A percentile compares a stretch with the other conserved stretches of the same genome.
phyloP scores from a whole-genome alignment of 768 basidiomycete genomes.

The Boletus tylopilopsis region DNA sequence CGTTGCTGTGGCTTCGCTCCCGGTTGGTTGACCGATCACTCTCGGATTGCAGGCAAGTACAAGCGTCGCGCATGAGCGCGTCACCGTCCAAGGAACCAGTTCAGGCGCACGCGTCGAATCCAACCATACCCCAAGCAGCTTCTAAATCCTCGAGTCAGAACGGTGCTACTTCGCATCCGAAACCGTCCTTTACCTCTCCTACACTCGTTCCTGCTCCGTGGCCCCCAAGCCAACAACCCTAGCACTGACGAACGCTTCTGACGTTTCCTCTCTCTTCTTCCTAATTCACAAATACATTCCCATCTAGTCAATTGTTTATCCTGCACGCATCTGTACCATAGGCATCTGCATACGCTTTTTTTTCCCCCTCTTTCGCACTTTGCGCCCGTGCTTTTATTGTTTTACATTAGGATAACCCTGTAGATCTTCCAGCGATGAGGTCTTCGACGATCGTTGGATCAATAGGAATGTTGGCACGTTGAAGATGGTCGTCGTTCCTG shows the following conservation, averaged over 20 bases:
- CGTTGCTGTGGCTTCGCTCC: too few relatives aligned
- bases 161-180: slow-evolving; percentile 11
- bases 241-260: too few relatives aligned
- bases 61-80: slow-evolving; percentile 11
- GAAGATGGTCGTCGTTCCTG: slow-evolving; percentile 54
- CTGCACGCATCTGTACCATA: slow-evolving; percentile 29
- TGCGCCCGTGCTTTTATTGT: slow-evolving; percentile 5
- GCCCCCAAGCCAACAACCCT: slow-evolving; percentile 16
- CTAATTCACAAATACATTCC: too few relatives aligned
- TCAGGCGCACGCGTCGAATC: slow-evolving; percentile 17
- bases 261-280: too few relatives aligned
- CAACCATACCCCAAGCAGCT: slow-evolving; percentile 1
- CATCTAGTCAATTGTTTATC: slow-evolving; percentile 3
- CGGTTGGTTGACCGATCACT: too few relatives aligned
- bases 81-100: slow-evolving; percentile 28
- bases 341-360: slow-evolving; percentile 19
- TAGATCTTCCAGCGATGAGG: slow-evolving; percentile 28
- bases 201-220: slow-evolving; percentile 20
- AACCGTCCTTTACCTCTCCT: slow-evolving; percentile 21
- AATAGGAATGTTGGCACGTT: slow-evolving; percentile 37
- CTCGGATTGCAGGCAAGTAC: slow-evolving; percentile 13
- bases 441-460: slow-evolving; percentile 39
- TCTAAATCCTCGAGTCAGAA: slow-evolving; percentile 18
- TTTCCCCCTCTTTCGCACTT: background rate
- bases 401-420: slow-evolving; percentile 5